Base-by-base conservation (phyloP, 148 eudicot genomes). In the Vaccinium corymbosum region DNA sequence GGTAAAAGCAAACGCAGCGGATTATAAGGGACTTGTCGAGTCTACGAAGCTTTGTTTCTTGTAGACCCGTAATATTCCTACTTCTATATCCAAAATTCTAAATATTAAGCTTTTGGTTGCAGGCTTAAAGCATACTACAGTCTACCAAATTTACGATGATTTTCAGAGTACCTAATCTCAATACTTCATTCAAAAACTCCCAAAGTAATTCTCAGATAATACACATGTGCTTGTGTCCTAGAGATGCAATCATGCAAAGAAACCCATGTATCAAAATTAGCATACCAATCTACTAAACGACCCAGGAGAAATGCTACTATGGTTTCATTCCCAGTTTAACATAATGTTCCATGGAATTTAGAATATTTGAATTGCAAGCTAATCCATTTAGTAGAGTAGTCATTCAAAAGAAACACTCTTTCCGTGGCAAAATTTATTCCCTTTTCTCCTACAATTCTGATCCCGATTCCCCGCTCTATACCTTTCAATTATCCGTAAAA, bases 121-220 rank as follows among this genome's bases (percentile, higher is more conserved):
- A 42, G 46, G 46, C 46, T 42, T 42, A 42, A 4, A 42, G 46
- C 46, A 42, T 42, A 42, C 46, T 42, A 42, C 5, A 42, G 46
- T 0, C 46, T 5, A 42, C 46, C 46, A 42, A 42, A 0, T 42
- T 42, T 42, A 42, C 46, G 46, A 42, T 42, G 46, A 42, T 42
- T 42, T 42, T 42, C 46, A 42, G 46, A 42, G 46, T 42, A 42
- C 46, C 46, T 42, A 42, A 42, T 42, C 3, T 35, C 42, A 38
- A 17, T 42, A 38, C 77, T 74, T 42, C 49, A 74, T 38, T 46
- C 78, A 46, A 46, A 2, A 74, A 74, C 78, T 74, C 78, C 71
- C 52, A 17, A 38, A 48, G 22, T 38, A 74, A 32, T 38, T 7
- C 76, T 35, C n/a, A n/a, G 3, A 61, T 2, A 20, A 61, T 61